Evolutionary conservation across 371 early-diverging fungal species (phyloP).

Genomic region (Rhizopus stolonifer): DNA sequence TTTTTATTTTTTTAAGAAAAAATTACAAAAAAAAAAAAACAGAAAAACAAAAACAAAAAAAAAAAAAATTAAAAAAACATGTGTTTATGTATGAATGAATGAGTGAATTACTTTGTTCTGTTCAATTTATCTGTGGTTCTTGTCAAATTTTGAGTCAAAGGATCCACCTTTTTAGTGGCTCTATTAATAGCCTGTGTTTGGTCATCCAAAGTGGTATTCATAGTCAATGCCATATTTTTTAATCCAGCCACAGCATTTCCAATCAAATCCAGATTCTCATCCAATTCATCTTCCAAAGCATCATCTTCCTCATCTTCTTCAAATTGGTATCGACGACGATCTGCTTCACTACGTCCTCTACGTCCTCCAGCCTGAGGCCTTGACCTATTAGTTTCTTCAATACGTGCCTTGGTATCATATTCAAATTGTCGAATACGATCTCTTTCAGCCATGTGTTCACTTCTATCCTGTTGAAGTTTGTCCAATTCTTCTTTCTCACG

Average conservation of each 20-base stretch:
- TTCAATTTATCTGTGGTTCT: slow-evolving; percentile 49
- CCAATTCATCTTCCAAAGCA: slow-evolving; percentile 78
- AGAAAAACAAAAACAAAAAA: slow-evolving; percentile 10
- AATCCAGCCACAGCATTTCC: slow-evolving; percentile 61
- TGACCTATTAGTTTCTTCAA: slow-evolving; percentile 51
- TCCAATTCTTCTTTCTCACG: slow-evolving; percentile 55
- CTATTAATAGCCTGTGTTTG: slow-evolving; percentile 55
- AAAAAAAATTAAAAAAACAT: slow-evolving; percentile 10
- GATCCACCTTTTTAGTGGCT: slow-evolving; percentile 42
- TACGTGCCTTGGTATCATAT: slow-evolving; percentile 46
- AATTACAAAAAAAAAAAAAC: slow-evolving; percentile 4
- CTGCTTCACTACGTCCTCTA: slow-evolving; percentile 55
- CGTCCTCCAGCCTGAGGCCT: slow-evolving; percentile 42
- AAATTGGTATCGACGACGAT: slow-evolving; percentile 64
- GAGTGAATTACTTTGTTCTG: slow-evolving; percentile 26
- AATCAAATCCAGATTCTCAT: slow-evolving; percentile 72
- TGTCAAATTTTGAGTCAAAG: slow-evolving; percentile 40
- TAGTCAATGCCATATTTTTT: slow-evolving; percentile 73
- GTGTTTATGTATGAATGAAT: neutral
- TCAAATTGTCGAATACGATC: slow-evolving; percentile 47
- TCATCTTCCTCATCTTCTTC: slow-evolving; percentile 69
- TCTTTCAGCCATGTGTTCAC: slow-evolving; percentile 45
- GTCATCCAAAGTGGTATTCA: slow-evolving; percentile 72
- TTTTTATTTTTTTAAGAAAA: neutral
- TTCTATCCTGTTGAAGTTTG: slow-evolving; percentile 49